Evolutionary conservation across 2,329 filamentous ascomycete species (phyloP), one percentile per base, ranked within the genome.

Genomic region (Ophiobolus disseminans): DNA sequence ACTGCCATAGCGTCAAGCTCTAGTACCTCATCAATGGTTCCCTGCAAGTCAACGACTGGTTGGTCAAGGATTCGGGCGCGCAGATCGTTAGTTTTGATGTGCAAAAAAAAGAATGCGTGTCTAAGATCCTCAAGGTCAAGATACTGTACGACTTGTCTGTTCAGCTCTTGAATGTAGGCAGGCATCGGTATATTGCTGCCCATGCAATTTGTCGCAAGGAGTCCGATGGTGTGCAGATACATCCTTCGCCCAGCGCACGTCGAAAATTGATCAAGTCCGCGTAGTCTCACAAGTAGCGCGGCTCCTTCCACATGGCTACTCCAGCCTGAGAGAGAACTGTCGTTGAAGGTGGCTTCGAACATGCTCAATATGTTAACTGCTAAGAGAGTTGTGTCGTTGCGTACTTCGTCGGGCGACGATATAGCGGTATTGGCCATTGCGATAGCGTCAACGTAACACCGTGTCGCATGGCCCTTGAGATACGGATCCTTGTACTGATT

Each of bases 221-320:
- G 47, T 0, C 61, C 57, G 7, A 69, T 48, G 0, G 61, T 61
- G 36, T 72, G 69, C 14, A 67, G 45, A 39, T 68, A 72, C 68
- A 71, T 66, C 7, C 68, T 51, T 21, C 64, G 54, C 6, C 68
- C 66, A 1, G 67, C 63, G 10, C 58, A 55, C 1, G 66, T 67
- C 1, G 48, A 25, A 20, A 72, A 66, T 22, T 72, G 70, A 0
- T 50, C 36, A 20, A 37, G 53, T 2, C 71, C 72, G 11, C 73
- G 65, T 37, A 72, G 44, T 17, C 54, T 61, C 19, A 74, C 42
- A 2, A 75, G 58, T 3, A 63, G 65, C 2, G 66, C 58, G 0
- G 68, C 66, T 14, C 73, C 73, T 8, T 67, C 56, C n/a, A 75
- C 65, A 43, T 75, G 73, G 22, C 66, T 65, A 23, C 49, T 60